Percentiles rank a stretch among this genome's conserved stretches.
phyloP scores from a whole-genome alignment of 371 early-diverging fungal species.

The Encephalitozoon intestinalis region DNA sequence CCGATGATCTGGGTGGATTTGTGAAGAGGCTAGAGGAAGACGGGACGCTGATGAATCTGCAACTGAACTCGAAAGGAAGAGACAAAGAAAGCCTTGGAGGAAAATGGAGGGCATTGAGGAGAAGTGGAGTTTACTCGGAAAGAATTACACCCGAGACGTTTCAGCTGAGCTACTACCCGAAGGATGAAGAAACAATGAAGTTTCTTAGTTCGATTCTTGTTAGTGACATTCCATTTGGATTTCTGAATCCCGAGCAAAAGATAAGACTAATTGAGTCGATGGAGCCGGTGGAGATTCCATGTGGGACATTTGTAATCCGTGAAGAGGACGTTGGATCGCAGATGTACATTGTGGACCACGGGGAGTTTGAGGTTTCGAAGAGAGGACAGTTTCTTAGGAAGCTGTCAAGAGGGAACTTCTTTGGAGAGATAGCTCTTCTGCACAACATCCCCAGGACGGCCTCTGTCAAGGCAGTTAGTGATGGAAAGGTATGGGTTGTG shows the following conservation, averaged over 20 bases:
- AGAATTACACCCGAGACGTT: conserved; percentile 75
- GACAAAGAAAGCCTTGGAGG: not conserved
- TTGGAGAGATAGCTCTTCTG: conserved; percentile 88
- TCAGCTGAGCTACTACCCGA: conserved; percentile 1
- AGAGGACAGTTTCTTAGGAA: conserved; percentile 55
- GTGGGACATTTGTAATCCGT: conserved; percentile 71
- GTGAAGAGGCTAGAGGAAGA: not conserved
- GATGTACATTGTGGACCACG: conserved; percentile 88
- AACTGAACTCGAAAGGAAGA: not conserved
- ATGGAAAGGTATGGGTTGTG: conserved; percentile 75
- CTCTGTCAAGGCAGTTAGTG: conserved; percentile 70
- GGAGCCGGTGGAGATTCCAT: conserved; percentile 27
- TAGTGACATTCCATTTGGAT: conserved; percentile 18
- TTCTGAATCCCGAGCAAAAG: conserved; percentile 52
- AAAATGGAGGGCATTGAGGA: conserved; percentile 60
- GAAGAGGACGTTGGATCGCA: conserved; percentile 90
- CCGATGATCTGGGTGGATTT: not conserved
- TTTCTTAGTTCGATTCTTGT: conserved; percentile 11
- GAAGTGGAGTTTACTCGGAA: conserved; percentile 85
- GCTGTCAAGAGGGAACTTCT: conserved; percentile 62
- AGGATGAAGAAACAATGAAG: not conserved
- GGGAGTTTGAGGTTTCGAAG: conserved; percentile 80
- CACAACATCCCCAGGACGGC: conserved; percentile 86
- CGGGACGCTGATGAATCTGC: not conserved
- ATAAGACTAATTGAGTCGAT: conserved; percentile 50